These are phyloP conservation scores for Sphagnum tenellum DNA, from an alignment of 225 moss, liverwort and hornwort species.

Conservation along the genomic window DNA sequence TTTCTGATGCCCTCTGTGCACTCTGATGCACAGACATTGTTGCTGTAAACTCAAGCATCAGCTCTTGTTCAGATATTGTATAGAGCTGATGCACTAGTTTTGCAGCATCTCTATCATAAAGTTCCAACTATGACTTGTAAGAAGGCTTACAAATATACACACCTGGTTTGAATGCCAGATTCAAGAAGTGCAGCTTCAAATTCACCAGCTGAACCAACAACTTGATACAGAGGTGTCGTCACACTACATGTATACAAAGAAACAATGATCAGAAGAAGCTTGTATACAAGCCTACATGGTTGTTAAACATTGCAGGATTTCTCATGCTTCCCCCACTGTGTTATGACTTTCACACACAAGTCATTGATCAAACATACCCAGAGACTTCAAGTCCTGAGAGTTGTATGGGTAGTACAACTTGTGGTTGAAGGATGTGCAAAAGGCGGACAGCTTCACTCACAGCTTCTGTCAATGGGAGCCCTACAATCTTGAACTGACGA, in stretches of 20 bases:
- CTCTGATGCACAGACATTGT: no score
- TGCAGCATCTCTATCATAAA: no score
- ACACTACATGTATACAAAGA: constrained; percentile 7
- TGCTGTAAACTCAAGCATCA: no score
- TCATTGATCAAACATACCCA: constrained; percentile 10
- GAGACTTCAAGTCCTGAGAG: constrained; percentile 25
- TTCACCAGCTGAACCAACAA: constrained; percentile 22
- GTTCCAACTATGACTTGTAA: no score
- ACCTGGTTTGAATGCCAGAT: constrained; percentile 36
- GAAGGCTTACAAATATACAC: neutral
- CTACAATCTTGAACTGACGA: constrained; percentile 42
- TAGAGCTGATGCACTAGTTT: no score
- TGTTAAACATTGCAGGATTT: no score
- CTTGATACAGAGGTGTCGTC: constrained; percentile 18
- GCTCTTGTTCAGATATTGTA: no score
- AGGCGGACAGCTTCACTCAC: constrained; percentile 32
- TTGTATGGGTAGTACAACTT: constrained; percentile 36
- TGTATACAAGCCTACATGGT: no score
- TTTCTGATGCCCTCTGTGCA: no score
- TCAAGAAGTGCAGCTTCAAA: constrained; percentile 24
- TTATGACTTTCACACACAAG: no score
- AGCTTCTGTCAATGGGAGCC: constrained; percentile 43
- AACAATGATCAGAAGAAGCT: no score
- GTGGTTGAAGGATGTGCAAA: constrained; percentile 24
- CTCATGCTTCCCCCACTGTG: no score